phyloP scores from a whole-genome alignment of 805 yeast genomes.

The Blastobotrys attinorum region DNA sequence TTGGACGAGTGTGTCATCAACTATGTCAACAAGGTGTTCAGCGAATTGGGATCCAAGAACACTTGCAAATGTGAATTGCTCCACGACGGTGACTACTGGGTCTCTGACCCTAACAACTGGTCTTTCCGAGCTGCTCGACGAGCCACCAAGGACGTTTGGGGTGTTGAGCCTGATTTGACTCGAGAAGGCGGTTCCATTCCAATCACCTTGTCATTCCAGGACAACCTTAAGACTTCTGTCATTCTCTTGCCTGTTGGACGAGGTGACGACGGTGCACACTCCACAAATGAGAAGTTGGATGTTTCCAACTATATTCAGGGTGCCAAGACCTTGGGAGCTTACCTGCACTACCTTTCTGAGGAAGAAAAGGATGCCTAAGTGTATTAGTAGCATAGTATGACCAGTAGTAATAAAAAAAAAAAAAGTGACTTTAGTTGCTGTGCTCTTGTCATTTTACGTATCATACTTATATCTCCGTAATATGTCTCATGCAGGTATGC shows the following conservation, averaged over 20 bases:
- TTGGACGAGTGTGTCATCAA: slow-evolving; percentile 70
- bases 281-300: slow-evolving; percentile 91
- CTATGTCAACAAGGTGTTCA: slow-evolving; percentile 60
- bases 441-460: too few relatives aligned
- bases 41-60: slow-evolving; percentile 69
- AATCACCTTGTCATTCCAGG: slow-evolving; percentile 88
- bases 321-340: slow-evolving; percentile 86
- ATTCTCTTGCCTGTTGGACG: slow-evolving; percentile 94
- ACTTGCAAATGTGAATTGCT: slow-evolving; percentile 61
- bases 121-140: slow-evolving; percentile 88
- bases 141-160: slow-evolving; percentile 94
- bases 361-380: slow-evolving; percentile 23
- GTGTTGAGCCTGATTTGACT: slow-evolving; percentile 90
- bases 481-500: too few relatives aligned
- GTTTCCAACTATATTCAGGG: slow-evolving; percentile 87
- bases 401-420: too few relatives aligned
- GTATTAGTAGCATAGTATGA: too few relatives aligned
- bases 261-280: slow-evolving; percentile 99
- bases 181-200: slow-evolving; percentile 99
- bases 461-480: too few relatives aligned
- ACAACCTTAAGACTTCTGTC: slow-evolving; percentile 76
- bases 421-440: too few relatives aligned
- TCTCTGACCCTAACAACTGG: slow-evolving; percentile 86
- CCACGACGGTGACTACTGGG: slow-evolving; percentile 97
- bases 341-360: slow-evolving; percentile 75